These are phyloP conservation scores for Candida broadrunensis DNA, from an alignment of 805 yeast species.

Conservation along the genomic window DNA sequence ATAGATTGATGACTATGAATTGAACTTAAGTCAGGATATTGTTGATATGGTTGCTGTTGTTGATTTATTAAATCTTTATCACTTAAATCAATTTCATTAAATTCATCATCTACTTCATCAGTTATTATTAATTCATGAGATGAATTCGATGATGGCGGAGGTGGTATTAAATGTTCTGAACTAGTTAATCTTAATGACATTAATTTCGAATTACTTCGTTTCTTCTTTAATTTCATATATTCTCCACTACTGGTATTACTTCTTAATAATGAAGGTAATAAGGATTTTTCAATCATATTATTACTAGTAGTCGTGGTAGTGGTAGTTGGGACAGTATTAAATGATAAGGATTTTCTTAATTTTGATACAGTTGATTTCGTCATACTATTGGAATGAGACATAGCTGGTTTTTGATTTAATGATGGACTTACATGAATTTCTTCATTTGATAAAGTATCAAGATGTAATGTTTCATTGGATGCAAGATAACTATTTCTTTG, in stretches of 20 bases:
- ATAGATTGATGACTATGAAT: slow-evolving; percentile 12
- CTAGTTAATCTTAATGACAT: slow-evolving; percentile 7
- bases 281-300: not conserved
- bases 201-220: slow-evolving; percentile 1
- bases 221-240: not conserved
- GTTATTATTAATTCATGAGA: not conserved
- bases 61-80: not conserved
- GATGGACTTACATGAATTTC: slow-evolving; percentile 1
- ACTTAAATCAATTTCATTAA: slow-evolving; percentile 1
- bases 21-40: not conserved
- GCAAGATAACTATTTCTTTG: slow-evolving; percentile 23
- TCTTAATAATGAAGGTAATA: not conserved
- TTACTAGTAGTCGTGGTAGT: not conserved
- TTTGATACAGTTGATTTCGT: not conserved
- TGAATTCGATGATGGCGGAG: too few species aligned
- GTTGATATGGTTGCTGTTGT: not conserved
- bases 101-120: not conserved
- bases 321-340: not conserved
- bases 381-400: not conserved
- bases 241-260: not conserved
- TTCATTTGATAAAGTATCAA: slow-evolving; percentile 7
- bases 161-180: slow-evolving; percentile 3
- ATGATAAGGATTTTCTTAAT: not conserved
- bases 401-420: not conserved
- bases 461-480: slow-evolving; percentile 24